phyloP scores from a whole-genome alignment of 179 eudicot genomes.

The Sideroxylon spinosum region DNA sequence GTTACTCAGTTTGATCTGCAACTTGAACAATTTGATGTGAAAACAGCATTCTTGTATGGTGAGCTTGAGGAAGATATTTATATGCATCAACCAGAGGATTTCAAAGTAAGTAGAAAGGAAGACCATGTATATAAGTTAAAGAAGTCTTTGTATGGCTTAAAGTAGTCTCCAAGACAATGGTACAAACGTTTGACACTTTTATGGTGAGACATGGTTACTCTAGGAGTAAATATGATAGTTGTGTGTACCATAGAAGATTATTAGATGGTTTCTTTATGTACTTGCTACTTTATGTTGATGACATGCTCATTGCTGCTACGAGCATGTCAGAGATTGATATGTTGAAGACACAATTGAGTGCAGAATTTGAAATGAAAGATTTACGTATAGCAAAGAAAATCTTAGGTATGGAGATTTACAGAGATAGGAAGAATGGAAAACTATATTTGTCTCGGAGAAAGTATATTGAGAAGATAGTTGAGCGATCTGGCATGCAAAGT shows the following conservation, averaged over 20 bases:
- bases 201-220: not conserved
- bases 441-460: not conserved
- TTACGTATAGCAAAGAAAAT: not conserved
- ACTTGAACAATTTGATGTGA: not conserved
- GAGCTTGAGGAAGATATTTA: not conserved
- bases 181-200: not conserved
- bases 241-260: not conserved
- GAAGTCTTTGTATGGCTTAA: not conserved
- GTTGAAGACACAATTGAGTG: not conserved
- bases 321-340: not conserved
- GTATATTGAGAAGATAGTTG: not conserved
- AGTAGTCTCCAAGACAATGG: not conserved
- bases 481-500: not conserved
- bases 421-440: not conserved
- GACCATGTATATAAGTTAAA: not conserved
- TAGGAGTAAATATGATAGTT: not conserved
- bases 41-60: not conserved
- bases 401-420: not conserved
- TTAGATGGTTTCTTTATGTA: not conserved
- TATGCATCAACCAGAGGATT: not conserved
- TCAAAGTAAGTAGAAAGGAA: not conserved
- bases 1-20: not conserved
- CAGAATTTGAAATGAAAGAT: not conserved
- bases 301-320: not conserved
- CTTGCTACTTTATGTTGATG: not conserved